Evolutionary conservation across 2,329 filamentous ascomycete genomes (phyloP).

Genomic region (Penicillium sp.): DNA sequence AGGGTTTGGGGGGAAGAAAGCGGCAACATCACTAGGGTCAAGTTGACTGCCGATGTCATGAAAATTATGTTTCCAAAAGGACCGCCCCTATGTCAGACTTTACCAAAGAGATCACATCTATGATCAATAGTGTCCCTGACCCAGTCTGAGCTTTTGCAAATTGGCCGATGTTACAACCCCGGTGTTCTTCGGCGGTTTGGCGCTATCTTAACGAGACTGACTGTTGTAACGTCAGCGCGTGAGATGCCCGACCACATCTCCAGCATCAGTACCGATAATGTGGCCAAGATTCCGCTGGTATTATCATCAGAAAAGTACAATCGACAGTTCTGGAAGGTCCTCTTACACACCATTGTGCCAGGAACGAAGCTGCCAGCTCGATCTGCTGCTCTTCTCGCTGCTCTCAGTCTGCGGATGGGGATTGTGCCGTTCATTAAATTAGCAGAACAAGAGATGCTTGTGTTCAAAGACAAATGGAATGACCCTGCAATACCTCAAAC

Average conservation of each 20-base stretch:
- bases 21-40: background rate
- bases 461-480: constrained; percentile 49
- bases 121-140: background rate
- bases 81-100: background rate
- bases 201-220: background rate
- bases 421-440: constrained; percentile 7
- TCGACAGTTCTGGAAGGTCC: background rate
- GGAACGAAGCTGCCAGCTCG: background rate
- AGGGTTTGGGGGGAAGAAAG: too few species aligned
- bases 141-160: background rate
- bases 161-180: background rate
- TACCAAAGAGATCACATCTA: background rate
- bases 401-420: background rate
- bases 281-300: background rate
- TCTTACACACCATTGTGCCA: background rate
- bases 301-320: background rate
- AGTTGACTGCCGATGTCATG: background rate
- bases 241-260: background rate
- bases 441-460: constrained; percentile 46
- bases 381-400: background rate
- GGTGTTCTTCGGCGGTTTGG: background rate
- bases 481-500: constrained; percentile 38
- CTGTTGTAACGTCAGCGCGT: background rate
- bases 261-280: background rate
- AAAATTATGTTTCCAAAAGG: background rate